Evolutionary conservation across 192 early-diverging fungal species (phyloP).

Genomic region (Jimgerdemannia lactiflua): DNA sequence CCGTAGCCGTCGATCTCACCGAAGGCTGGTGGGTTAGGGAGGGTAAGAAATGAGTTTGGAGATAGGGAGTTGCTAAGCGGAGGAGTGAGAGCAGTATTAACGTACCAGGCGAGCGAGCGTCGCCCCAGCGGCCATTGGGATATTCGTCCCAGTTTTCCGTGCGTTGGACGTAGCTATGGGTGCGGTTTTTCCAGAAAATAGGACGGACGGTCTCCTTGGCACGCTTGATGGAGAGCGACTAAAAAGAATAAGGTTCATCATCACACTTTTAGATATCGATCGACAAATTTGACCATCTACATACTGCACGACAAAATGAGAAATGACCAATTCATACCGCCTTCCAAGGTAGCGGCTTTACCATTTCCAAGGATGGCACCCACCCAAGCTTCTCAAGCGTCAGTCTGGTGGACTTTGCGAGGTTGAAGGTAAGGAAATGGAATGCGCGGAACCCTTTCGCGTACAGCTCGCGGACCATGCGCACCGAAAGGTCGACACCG

Average conservation of each 20-base stretch:
- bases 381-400: constrained; percentile 76
- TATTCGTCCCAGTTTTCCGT: constrained; percentile 95
- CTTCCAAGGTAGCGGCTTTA: constrained; percentile 77
- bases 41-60: not conserved
- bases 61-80: too few species aligned
- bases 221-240: constrained; percentile 58
- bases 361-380: constrained; percentile 61
- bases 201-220: constrained; percentile 96
- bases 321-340: constrained; percentile 41
- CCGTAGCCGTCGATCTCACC: constrained; percentile 73
- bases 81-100: not conserved
- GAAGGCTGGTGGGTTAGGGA: constrained; percentile 33
- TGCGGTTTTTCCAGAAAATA: constrained; percentile 98
- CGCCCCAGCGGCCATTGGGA: constrained; percentile 98
- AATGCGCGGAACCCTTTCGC: constrained; percentile 61
- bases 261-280: not conserved
- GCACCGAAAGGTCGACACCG: constrained; percentile 79
- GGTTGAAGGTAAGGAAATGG: constrained; percentile 95
- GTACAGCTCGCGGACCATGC: constrained; percentile 65
- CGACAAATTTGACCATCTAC: not conserved
- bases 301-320: constrained; percentile 1
- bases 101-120: constrained; percentile 82
- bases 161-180: constrained; percentile 83
- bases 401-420: constrained; percentile 80
- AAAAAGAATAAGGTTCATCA: constrained; percentile 4